A percentile compares a stretch with the other conserved stretches of the same genome.
Conservation (phyloP, 495 filamentous ascomycete species). For the Thozetella sp. region DNA sequence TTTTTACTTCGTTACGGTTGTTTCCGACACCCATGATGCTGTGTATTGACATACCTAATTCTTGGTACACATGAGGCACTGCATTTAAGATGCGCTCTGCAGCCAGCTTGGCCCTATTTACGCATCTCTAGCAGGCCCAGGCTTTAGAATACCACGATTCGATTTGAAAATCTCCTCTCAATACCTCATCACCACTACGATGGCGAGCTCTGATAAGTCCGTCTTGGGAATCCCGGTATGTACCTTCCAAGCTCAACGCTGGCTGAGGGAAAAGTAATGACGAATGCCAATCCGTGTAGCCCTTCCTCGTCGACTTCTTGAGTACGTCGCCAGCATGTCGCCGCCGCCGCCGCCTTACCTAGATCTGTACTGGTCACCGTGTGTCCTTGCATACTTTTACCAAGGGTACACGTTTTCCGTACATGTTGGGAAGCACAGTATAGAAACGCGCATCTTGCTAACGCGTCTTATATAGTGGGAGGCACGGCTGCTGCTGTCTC, state of each 20-base stretch:
- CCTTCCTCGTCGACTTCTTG: slow-evolving; percentile 1
- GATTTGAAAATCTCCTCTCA: not conserved
- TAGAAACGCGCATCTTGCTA: not conserved
- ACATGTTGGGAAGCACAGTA: not conserved
- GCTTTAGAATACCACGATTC: not conserved
- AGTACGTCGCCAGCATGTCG: not conserved
- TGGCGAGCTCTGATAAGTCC: not conserved
- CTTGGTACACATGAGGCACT: not conserved
- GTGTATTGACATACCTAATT: not conserved
- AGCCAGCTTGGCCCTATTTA: not conserved
- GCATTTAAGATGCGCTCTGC: not conserved
- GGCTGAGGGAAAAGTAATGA: not conserved
- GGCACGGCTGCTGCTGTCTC: not conserved
- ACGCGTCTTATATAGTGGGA: not conserved
- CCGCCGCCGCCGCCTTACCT: not conserved
- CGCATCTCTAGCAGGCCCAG: not conserved
- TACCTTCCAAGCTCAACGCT: not conserved
- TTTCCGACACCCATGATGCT: not conserved
- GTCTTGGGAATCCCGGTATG: not conserved
- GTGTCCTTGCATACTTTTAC: not conserved
- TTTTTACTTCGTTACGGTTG: not conserved
- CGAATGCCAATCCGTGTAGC: not conserved
- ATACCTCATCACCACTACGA: not conserved
- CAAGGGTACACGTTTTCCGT: not conserved
- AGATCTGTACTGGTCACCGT: not conserved